Evolutionary conservation across 345 rosid genomes (phyloP).

Genomic region (Eucalyptus tenuipes): DNA sequence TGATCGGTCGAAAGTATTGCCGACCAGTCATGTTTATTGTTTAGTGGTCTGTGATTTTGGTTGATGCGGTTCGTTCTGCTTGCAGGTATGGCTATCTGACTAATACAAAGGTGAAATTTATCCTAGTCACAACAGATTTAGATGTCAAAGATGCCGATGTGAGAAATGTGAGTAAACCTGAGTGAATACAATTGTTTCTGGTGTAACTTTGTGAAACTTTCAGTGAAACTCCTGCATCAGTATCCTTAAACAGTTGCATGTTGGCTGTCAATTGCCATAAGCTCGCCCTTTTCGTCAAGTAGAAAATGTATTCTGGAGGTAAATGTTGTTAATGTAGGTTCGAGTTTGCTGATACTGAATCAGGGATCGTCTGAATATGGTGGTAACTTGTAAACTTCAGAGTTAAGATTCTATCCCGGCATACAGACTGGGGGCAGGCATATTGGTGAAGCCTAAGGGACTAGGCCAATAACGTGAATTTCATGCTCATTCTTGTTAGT

Average conservation of each 20-base stretch:
- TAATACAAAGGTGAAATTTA: constrained; percentile 91
- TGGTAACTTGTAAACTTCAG: neutral
- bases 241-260: neutral
- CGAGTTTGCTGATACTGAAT: neutral
- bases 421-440: neutral
- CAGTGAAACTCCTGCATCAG: neutral
- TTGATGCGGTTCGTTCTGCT: neutral
- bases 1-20: neutral
- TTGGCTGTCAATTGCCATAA: neutral
- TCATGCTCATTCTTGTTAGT: neutral
- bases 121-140: constrained; percentile 76
- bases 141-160: constrained; percentile 91
- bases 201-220: neutral
- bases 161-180: constrained; percentile 51
- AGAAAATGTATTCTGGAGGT: neutral
- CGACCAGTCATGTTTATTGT: neutral
- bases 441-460: neutral
- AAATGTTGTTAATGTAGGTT: neutral
- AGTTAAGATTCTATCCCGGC: neutral
- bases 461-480: neutral
- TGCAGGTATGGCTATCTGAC: constrained; percentile 86
- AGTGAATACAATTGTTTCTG: neutral
- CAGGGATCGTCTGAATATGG: neutral
- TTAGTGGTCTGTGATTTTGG: neutral
- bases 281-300: accelerated